Conservation (phyloP, 768 basidiomycete species). For the Ramaria sp. region DNA sequence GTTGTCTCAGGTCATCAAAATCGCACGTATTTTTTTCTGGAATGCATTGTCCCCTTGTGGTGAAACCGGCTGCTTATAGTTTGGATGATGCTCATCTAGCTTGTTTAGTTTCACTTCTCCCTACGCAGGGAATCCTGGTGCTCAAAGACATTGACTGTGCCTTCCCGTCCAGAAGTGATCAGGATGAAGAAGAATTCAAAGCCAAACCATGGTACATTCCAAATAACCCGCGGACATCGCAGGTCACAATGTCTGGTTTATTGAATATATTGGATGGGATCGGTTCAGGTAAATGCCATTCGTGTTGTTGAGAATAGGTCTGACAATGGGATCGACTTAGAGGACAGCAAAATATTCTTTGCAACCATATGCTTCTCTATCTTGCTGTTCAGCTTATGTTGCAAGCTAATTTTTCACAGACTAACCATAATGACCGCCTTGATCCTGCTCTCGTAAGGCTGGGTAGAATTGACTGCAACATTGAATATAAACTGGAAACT, state of each 20-base stretch:
- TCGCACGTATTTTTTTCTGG: conserved; percentile 25
- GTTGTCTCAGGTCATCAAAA: conserved; percentile 38
- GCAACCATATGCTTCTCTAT: conserved; percentile 33
- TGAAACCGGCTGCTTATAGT: conserved; percentile 15
- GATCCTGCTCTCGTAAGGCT: conserved; percentile 49
- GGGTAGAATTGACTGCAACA: conserved; percentile 44
- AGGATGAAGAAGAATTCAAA: neutral
- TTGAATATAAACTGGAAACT: conserved; percentile 40
- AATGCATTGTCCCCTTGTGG: neutral
- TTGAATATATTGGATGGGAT: conserved; percentile 52
- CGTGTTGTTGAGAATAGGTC: neutral
- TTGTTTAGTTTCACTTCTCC: conserved; percentile 33
- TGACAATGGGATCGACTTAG: conserved; percentile 12
- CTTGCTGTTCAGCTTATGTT: neutral
- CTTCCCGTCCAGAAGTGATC: conserved; percentile 35
- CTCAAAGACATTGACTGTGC: conserved; percentile 56
- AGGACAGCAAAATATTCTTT: conserved; percentile 52
- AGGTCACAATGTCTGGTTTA: conserved; percentile 43
- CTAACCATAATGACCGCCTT: conserved; percentile 42
- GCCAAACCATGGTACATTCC: neutral
- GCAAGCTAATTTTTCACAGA: conserved; percentile 21
- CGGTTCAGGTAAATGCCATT: conserved; percentile 16
- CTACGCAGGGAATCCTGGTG: conserved; percentile 41
- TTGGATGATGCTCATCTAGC: conserved; percentile 41
- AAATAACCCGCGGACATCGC: conserved; percentile 14